A percentile compares a stretch with the other conserved stretches of the same genome.
These are phyloP conservation scores for Fusarium lateritium DNA, from an alignment of 2,329 filamentous ascomycete genomes.

Conservation along the genomic window DNA sequence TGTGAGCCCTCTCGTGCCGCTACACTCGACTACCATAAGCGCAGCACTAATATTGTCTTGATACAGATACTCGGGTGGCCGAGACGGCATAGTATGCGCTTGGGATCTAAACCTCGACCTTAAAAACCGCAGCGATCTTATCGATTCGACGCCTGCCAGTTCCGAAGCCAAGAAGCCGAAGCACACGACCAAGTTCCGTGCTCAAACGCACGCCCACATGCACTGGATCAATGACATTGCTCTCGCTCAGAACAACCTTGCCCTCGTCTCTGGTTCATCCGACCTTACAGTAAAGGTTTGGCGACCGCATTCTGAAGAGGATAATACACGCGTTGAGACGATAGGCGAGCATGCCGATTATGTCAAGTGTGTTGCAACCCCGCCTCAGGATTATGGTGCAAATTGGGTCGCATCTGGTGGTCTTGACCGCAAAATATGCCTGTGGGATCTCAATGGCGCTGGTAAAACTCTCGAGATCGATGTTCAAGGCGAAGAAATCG, in stretches of 20 bases:
- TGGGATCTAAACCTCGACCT: slow-evolving; percentile 90
- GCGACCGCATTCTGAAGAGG: slow-evolving; percentile 78
- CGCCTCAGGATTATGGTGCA: slow-evolving; percentile 70
- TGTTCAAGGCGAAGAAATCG: slow-evolving; percentile 84
- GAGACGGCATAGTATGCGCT: slow-evolving; percentile 95
- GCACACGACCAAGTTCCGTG: slow-evolving; percentile 70
- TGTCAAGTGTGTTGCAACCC: slow-evolving; percentile 92
- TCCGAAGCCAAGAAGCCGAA: slow-evolving; percentile 54
- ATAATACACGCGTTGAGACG: slow-evolving; percentile 69
- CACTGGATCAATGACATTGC: slow-evolving; percentile 97
- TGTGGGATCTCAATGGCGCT: slow-evolving; percentile 93
- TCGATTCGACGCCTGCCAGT: slow-evolving; percentile 50
- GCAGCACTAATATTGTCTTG: slow-evolving; percentile 33
- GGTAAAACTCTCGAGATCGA: slow-evolving; percentile 92
- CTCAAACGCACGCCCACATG: slow-evolving; percentile 82
- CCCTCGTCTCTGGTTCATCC: slow-evolving; percentile 91
- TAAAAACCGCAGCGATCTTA: slow-evolving; percentile 51
- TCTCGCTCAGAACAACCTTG: slow-evolving; percentile 82
- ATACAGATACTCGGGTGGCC: slow-evolving; percentile 90
- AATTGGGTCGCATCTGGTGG: slow-evolving; percentile 96
- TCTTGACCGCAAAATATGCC: slow-evolving; percentile 89
- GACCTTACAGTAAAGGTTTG: slow-evolving; percentile 94
- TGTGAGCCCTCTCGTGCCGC: slow-evolving; percentile 71
- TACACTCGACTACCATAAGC: slow-evolving; percentile 19
- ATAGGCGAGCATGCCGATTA: slow-evolving; percentile 97